phyloP scores from a whole-genome alignment of 163 green algal genomes.

The Scenedesmus sp. region DNA sequence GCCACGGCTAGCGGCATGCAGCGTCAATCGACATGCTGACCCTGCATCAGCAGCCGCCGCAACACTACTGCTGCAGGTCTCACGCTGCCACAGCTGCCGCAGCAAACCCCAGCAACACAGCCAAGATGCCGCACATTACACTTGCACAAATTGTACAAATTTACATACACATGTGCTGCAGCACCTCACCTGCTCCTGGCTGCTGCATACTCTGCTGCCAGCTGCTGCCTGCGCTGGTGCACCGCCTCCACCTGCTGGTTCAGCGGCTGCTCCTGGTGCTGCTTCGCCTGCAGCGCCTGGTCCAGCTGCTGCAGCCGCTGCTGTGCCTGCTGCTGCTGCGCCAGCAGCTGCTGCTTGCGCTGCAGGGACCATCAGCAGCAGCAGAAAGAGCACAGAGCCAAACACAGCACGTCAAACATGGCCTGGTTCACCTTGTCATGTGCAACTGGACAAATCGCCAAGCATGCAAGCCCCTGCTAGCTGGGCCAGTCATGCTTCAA shows the following conservation, averaged over 20 bases:
- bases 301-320: constrained; percentile 41
- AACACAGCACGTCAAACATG: too few species aligned
- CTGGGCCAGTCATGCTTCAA: too few species aligned
- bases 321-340: constrained; percentile 41
- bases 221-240: constrained; percentile 5
- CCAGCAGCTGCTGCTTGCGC: constrained; percentile 23
- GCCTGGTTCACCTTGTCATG: too few species aligned
- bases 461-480: too few species aligned
- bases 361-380: not conserved
- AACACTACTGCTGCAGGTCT: not conserved
- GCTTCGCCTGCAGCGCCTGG: not conserved
- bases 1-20: too few species aligned
- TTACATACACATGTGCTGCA: not conserved
- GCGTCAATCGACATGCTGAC: too few species aligned
- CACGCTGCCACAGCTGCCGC: not conserved
- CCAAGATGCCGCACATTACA: not conserved
- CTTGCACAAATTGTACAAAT: too few species aligned
- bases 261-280: not conserved
- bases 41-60: too few species aligned
- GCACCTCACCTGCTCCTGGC: not conserved
- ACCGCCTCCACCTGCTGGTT: constrained; percentile 22
- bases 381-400: too few species aligned
- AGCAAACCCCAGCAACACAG: not conserved
- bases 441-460: too few species aligned
- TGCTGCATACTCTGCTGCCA: not conserved